phyloP scores from a whole-genome alignment of 495 filamentous ascomycete species.

The Saxispiralis lemnorum region DNA sequence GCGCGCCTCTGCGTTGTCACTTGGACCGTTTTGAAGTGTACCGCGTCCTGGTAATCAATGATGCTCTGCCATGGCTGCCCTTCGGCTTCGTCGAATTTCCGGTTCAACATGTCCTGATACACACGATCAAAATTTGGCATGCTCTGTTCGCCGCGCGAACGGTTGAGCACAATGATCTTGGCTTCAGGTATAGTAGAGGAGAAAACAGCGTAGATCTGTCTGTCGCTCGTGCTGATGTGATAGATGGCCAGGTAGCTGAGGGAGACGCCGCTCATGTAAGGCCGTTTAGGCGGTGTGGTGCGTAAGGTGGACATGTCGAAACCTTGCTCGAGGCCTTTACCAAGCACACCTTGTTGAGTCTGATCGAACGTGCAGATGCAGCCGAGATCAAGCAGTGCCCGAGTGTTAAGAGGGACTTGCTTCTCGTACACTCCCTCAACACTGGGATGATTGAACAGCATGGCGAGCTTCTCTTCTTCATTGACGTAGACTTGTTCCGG shows the following conservation, averaged over 20 bases:
- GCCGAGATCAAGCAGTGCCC: constrained; percentile 75
- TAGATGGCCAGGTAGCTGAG: constrained; percentile 80
- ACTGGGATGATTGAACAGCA: constrained; percentile 77
- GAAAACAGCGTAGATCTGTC: constrained; percentile 85
- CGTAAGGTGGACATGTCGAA: constrained; percentile 72
- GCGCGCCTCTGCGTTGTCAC: constrained; percentile 79
- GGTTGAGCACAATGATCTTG: constrained; percentile 70
- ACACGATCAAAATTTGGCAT: constrained; percentile 82
- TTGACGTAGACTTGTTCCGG: constrained; percentile 73
- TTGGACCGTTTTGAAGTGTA: constrained; percentile 71
- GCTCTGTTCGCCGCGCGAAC: constrained; percentile 55
- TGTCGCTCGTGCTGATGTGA: constrained; percentile 73
- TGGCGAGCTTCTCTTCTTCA: constrained; percentile 61
- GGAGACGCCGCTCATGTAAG: constrained; percentile 51
- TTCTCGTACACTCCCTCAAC: constrained; percentile 95
- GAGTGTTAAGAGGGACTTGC: constrained; percentile 64
- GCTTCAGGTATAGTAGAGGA: constrained; percentile 67
- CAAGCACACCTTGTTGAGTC: constrained; percentile 72
- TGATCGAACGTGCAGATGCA: constrained; percentile 93
- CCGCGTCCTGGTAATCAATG: constrained; percentile 71
- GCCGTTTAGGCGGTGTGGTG: constrained; percentile 42
- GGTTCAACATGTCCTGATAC: constrained; percentile 57
- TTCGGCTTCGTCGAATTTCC: constrained; percentile 45
- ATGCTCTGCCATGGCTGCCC: constrained; percentile 56
- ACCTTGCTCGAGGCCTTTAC: constrained; percentile 78